Percentiles rank a stretch among this genome's conserved stretches.
These are phyloP conservation scores for Alisma plantagoaquatica DNA, from an alignment of 106 monocot species.

Conservation along the genomic window DNA sequence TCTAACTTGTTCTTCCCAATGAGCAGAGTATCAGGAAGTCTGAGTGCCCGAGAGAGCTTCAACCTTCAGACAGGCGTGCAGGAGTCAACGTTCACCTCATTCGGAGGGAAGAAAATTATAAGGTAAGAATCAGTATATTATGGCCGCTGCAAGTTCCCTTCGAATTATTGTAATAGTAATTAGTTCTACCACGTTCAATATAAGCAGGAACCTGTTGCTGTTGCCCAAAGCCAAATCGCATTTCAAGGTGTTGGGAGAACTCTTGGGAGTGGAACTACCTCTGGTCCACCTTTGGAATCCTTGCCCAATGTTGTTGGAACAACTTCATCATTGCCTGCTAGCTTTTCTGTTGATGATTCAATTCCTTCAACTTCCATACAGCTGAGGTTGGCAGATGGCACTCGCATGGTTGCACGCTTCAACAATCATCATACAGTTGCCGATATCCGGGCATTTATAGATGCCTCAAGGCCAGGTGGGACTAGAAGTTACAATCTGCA, in stretches of 20 bases:
- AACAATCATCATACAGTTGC: conserved; percentile 62
- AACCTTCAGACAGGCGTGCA: not conserved
- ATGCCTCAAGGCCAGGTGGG: conserved; percentile 55
- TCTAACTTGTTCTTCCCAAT: too few species aligned
- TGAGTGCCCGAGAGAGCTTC: not conserved
- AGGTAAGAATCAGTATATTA: not conserved
- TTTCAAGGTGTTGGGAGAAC: conserved; percentile 83
- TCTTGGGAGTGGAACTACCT: conserved; percentile 28
- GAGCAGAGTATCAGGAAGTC: not conserved
- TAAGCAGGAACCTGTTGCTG: conserved; percentile 55
- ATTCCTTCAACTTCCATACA: conserved; percentile 79
- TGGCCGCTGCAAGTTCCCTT: too few species aligned
- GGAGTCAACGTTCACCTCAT: not conserved
- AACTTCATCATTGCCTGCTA: conserved; percentile 15
- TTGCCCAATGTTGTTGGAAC: conserved; percentile 4
- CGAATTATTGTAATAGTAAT: not conserved
- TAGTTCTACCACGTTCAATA: not conserved
- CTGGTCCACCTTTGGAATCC: not conserved
- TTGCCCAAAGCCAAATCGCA: conserved; percentile 14
- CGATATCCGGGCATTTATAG: conserved; percentile 71
- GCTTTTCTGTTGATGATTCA: conserved; percentile 46
- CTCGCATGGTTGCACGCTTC: conserved; percentile 71
- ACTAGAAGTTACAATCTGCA: conserved; percentile 45
- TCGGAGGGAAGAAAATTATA: not conserved
- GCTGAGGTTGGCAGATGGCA: conserved; percentile 72